Conservation (phyloP, 805 yeast species). For the Starmerella sp. region DNA sequence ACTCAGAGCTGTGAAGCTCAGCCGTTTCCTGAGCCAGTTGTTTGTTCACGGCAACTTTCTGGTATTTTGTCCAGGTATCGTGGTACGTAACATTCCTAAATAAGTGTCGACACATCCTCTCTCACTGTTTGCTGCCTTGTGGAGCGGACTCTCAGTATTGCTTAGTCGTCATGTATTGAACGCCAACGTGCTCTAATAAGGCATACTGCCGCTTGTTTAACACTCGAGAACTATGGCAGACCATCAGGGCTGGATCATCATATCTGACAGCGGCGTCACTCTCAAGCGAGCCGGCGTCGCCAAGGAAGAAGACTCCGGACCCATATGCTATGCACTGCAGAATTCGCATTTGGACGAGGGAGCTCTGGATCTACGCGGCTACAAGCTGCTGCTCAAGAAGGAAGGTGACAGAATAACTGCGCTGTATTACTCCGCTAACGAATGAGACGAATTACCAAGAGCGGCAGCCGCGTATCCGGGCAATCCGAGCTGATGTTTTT, state of each 20-base stretch:
- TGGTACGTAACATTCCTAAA: too few species aligned
- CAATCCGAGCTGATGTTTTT: too few species aligned
- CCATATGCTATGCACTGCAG: conserved; percentile 4
- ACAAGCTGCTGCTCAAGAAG: conserved; percentile 6
- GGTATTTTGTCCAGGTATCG: too few species aligned
- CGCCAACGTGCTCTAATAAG: too few species aligned
- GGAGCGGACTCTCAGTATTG: too few species aligned
- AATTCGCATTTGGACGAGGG: conserved; percentile 8
- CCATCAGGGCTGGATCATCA: neutral
- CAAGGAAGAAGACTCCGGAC: conserved; percentile 13
- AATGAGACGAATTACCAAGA: neutral
- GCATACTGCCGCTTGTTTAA: too few species aligned
- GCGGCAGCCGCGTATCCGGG: too few species aligned
- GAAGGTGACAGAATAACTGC: neutral
- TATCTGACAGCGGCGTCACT: conserved; percentile 4
- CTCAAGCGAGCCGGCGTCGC: conserved; percentile 13
- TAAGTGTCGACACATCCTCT: too few species aligned
- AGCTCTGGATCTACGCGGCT: conserved; percentile 3
- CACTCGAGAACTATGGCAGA: neutral
- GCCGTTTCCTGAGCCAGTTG: too few species aligned
- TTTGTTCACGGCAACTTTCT: too few species aligned
- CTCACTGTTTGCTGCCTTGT: too few species aligned
- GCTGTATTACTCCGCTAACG: neutral
- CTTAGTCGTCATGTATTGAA: neutral
- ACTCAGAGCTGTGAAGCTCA: too few species aligned